Conservation (phyloP, 2,329 filamentous ascomycete species). For the Coniochaeta ligniaria region DNA sequence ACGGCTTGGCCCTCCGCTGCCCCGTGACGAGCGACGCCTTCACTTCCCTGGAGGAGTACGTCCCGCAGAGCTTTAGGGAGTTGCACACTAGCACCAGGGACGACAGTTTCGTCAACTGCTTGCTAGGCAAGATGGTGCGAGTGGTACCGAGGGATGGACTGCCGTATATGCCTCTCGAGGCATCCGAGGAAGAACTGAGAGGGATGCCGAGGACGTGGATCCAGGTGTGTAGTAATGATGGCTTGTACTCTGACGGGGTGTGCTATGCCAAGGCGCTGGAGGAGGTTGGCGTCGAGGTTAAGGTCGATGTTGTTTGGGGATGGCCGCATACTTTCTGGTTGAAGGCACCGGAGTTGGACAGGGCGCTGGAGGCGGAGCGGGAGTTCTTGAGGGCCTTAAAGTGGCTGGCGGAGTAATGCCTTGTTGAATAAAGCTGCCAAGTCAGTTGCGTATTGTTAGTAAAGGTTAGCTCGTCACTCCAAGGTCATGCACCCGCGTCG, state of each 20-base stretch:
- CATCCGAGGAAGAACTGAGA: conserved; percentile 17
- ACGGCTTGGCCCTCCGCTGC: conserved; percentile 37
- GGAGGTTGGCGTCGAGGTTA: conserved; percentile 29
- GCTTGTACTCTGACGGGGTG: conserved; percentile 42
- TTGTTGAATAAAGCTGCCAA: background rate
- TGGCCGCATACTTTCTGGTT: conserved; percentile 49
- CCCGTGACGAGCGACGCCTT: conserved; percentile 40
- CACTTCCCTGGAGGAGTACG: conserved; percentile 21
- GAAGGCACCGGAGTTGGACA: conserved; percentile 31
- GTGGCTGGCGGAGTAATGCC: conserved; percentile 24
- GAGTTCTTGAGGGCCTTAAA: conserved; percentile 32
- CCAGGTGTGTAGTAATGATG: conserved; percentile 43
- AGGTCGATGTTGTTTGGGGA: conserved; percentile 32
- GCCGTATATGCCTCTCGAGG: conserved; percentile 33
- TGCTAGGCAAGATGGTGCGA: conserved; percentile 23
- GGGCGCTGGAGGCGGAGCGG: conserved; percentile 31
- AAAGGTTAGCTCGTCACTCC: background rate
- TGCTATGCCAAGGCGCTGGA: conserved; percentile 38
- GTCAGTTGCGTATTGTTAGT: background rate
- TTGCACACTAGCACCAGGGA: conserved; percentile 32
- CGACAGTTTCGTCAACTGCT: conserved; percentile 26
- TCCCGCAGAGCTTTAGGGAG: conserved; percentile 25
- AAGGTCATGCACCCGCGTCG: background rate
- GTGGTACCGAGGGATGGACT: conserved; percentile 31
- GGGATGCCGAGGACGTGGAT: conserved; percentile 36